Evolutionary conservation across 345 rosid genomes (phyloP), one percentile per base, ranked within the genome.

Genomic region (Linum trigynum): DNA sequence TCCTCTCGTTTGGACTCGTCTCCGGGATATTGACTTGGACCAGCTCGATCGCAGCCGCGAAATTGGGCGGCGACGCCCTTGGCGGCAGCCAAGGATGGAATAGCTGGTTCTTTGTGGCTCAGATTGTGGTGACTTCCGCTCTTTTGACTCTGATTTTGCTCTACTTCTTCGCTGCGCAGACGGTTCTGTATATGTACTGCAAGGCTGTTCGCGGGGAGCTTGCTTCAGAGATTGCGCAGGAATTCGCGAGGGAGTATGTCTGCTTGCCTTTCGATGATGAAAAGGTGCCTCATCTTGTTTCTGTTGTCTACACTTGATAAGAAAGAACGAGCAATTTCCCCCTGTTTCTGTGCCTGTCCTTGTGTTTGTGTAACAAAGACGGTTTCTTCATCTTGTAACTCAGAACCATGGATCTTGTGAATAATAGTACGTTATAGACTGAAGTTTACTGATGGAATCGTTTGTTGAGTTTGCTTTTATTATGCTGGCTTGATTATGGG

Each of bases 131-230:
- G 35, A 65, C 77, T 9, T 75, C 88, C 38, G 51, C 84, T 56
- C 5, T 71, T 23, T 70, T 78, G 3, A 79, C 71, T 65, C 0
- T 71, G 39, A 10, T 79, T 39, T 40, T 48, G 62, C 78, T 85
- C 40, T 81, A 79, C 65, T 67, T 32, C 42, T 15, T 84, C 15
- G 88, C 97, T 0, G 79, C 87, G 0, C 64, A 10, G 9, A 78
- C 86, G 1, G 87, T 92, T 63, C 64, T 87, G 75, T 87, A 86
- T 60, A 82, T 87, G 80, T 73, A 82, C 60, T 83, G 90, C 62
- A 87, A 85, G 73, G 91, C 94, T 56, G 48, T 67, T 9, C 81
- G 81, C n/a, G 94, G 92, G 2, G 90, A 92, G 79, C 82, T 87
- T 56, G 94, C 82, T 12, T 73, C 65, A 74, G 84, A 86, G 80